Evolutionary conservation across 257 asterid genomes (phyloP).

Genomic region (Salvia rosmarinus): DNA sequence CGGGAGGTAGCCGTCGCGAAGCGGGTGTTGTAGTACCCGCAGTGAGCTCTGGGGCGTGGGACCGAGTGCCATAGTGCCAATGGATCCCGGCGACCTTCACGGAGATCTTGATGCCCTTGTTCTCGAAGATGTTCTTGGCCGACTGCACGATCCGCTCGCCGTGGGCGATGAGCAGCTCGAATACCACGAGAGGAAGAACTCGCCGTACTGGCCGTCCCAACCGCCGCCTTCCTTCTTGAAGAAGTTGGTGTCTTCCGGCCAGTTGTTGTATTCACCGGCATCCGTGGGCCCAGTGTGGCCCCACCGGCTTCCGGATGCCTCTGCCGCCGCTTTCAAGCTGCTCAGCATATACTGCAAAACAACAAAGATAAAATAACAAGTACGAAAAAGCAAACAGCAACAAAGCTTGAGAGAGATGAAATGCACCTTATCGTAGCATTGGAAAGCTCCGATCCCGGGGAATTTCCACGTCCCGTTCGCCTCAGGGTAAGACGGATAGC

Average conservation of each 20-base stretch:
- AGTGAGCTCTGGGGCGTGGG: slow-evolving; percentile 98
- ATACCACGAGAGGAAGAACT: slow-evolving; percentile 93
- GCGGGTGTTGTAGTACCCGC: slow-evolving; percentile 97
- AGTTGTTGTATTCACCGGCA: slow-evolving; percentile 91
- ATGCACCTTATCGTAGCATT: slow-evolving; percentile 88
- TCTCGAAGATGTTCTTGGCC: slow-evolving; percentile 51
- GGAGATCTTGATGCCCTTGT: slow-evolving; percentile 69
- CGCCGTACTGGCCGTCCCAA: slow-evolving; percentile 69
- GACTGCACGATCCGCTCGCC: slow-evolving; percentile 81
- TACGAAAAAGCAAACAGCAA: background rate
- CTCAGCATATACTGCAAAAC: slow-evolving; percentile 80
- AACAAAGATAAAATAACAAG: background rate
- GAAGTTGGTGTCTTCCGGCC: slow-evolving; percentile 98
- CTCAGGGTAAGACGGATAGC: slow-evolving; percentile 94
- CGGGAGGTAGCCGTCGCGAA: slow-evolving; percentile 81
- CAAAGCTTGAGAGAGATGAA: too few relatives aligned
- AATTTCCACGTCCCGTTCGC: slow-evolving; percentile 80
- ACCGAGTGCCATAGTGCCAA: slow-evolving; percentile 93
- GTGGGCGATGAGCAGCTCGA: slow-evolving; percentile 75
- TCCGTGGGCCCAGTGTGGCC: slow-evolving; percentile 89
- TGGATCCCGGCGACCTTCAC: slow-evolving; percentile 92
- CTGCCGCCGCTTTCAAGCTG: slow-evolving; percentile 85
- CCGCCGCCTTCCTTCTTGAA: slow-evolving; percentile 85
- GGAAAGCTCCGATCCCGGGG: slow-evolving; percentile 96
- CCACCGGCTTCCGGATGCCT: slow-evolving; percentile 86